These are phyloP conservation scores for Nothomitra cinnamomea DNA, from an alignment of 2,329 filamentous ascomycete genomes.

Conservation along the genomic window DNA sequence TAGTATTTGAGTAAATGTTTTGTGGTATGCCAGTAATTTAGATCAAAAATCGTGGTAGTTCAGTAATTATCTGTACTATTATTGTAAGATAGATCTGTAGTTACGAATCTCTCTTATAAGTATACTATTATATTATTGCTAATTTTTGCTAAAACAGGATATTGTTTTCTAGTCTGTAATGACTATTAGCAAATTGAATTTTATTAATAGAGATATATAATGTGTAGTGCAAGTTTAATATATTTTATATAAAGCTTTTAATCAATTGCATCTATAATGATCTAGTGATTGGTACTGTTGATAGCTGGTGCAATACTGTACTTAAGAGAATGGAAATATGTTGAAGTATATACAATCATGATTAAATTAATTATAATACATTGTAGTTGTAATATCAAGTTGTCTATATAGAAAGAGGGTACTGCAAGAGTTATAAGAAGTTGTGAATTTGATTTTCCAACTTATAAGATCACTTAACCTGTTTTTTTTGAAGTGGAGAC, in stretches of 20 bases:
- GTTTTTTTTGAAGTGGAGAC: not conserved
- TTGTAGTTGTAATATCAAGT: too few relatives aligned
- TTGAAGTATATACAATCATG: not conserved
- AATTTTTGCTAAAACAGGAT: not conserved
- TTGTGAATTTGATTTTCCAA: too few relatives aligned
- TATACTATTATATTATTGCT: too few relatives aligned
- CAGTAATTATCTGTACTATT: too few relatives aligned
- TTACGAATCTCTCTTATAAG: too few relatives aligned
- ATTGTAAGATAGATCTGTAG: not conserved
- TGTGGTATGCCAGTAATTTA: too few relatives aligned
- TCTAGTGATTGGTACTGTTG: not conserved
- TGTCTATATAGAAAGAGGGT: not conserved
- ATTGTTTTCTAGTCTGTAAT: not conserved
- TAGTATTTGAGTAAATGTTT: too few relatives aligned
- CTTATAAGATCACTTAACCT: not conserved
- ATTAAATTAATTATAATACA: too few relatives aligned
- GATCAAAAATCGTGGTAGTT: too few relatives aligned
- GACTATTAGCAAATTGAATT: not conserved
- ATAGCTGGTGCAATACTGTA: not conserved
- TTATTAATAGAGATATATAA: not conserved
- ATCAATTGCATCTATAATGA: not conserved
- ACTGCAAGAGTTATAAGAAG: too few relatives aligned
- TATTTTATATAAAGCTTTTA: not conserved
- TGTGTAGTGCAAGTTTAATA: not conserved
- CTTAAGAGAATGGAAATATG: not conserved